Conservation (phyloP, 176 grass and related monocot genomes). For the Hordeum vulgare region MorexV3_pseudomolecules_assembly NC_058523.1:390642963-390643462, state of each 20-base stretch:
- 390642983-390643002: constrained; percentile 97
- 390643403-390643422: background rate
- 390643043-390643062: constrained; percentile 89
- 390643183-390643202: background rate
- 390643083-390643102: constrained; percentile 96
- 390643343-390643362: background rate
- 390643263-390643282: constrained; percentile 84
- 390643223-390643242: constrained; percentile 59
- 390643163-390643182: constrained; percentile 9
- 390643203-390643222: constrained; percentile 26
- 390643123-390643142: constrained; percentile 91
- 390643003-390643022: constrained; percentile 99
- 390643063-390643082: constrained; percentile 92
- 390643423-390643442: background rate
- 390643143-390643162: constrained; percentile 66
- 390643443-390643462: background rate
- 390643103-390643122: constrained; percentile 98
- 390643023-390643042: constrained; percentile 99
- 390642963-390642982: constrained; percentile 17
- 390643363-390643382: background rate
- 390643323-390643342: background rate
- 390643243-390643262: constrained; percentile 82
- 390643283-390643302: constrained; percentile 64
- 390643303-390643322: background rate
- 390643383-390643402: no score